phyloP scores from a whole-genome alignment of 1,284 basidiomycete genomes.

The Takashimella koratensis region DNA sequence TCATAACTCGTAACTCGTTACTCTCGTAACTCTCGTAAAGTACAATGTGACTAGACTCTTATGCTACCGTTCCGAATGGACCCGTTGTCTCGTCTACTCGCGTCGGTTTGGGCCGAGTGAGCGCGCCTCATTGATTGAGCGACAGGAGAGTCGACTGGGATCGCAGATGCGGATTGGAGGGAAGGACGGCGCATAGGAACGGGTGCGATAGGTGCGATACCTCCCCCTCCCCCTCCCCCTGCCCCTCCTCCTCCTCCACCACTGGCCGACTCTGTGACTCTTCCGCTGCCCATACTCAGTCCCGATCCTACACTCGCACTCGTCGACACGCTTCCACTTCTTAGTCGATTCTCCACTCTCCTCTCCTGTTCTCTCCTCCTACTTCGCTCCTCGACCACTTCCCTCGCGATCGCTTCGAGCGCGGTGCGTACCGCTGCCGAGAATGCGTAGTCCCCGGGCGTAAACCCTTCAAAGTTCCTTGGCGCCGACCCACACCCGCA shows the following conservation, averaged over 20 bases:
- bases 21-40: background rate
- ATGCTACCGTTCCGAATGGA: background rate
- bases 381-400: conserved; percentile 25
- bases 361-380: conserved; percentile 12
- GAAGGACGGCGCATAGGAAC: background rate
- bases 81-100: background rate
- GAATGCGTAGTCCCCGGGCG: conserved; percentile 86
- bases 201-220: background rate
- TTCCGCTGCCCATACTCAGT: background rate
- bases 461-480: conserved; percentile 86
- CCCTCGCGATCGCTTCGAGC: conserved; percentile 30
- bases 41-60: background rate
- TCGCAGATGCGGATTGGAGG: background rate
- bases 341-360: background rate
- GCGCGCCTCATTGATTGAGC: background rate
- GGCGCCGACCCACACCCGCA: conserved; percentile 75
- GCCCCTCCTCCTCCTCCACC: background rate
- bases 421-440: conserved; percentile 51
- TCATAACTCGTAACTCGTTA: background rate
- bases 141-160: background rate
- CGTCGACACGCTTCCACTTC: conserved; percentile 10
- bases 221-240: background rate
- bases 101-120: background rate
- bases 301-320: conserved; percentile 11
- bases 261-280: background rate